These are phyloP conservation scores for Gyrodon lividus DNA, from an alignment of 768 basidiomycete genomes.

Conservation along the genomic window DNA sequence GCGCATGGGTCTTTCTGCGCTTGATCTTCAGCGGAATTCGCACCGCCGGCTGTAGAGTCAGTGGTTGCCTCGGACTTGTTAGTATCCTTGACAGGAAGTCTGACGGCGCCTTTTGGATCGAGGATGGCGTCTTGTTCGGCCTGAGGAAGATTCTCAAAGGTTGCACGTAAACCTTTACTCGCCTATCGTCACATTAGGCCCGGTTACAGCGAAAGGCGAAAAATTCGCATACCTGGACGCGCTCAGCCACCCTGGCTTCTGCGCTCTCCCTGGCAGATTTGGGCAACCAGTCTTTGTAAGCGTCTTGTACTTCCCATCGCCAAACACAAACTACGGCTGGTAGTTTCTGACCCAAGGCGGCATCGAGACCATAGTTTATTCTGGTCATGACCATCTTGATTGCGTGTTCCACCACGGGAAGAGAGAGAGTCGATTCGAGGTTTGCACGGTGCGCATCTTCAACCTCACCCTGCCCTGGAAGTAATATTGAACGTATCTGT, in stretches of 20 bases:
- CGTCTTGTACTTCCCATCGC: constrained; percentile 82
- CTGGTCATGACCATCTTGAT: constrained; percentile 65
- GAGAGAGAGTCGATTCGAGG: constrained; percentile 42
- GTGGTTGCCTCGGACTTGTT: constrained; percentile 20
- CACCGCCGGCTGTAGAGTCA: constrained; percentile 1
- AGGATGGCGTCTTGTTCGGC: constrained; percentile 56
- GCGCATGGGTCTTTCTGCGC: constrained; percentile 25
- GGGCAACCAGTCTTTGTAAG: constrained; percentile 61
- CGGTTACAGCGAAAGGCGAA: background rate
- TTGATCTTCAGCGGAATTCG: constrained; percentile 23
- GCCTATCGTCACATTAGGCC: constrained; percentile 43
- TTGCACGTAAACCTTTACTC: constrained; percentile 49
- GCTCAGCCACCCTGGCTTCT: constrained; percentile 58
- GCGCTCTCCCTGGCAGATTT: constrained; percentile 63
- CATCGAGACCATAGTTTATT: constrained; percentile 79
- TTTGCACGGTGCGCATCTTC: constrained; percentile 34
- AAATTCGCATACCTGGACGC: constrained; percentile 52
- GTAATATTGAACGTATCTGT: constrained; percentile 64
- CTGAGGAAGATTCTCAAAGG: constrained; percentile 59
- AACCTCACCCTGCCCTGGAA: constrained; percentile 63
- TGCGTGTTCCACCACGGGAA: constrained; percentile 54
- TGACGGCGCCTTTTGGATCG: constrained; percentile 43
- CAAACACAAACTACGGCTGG: constrained; percentile 71
- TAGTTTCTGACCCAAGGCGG: constrained; percentile 44
- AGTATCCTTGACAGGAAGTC: constrained; percentile 36